Conservation (phyloP, 257 asterid genomes). For the Primulina tabacum region DNA sequence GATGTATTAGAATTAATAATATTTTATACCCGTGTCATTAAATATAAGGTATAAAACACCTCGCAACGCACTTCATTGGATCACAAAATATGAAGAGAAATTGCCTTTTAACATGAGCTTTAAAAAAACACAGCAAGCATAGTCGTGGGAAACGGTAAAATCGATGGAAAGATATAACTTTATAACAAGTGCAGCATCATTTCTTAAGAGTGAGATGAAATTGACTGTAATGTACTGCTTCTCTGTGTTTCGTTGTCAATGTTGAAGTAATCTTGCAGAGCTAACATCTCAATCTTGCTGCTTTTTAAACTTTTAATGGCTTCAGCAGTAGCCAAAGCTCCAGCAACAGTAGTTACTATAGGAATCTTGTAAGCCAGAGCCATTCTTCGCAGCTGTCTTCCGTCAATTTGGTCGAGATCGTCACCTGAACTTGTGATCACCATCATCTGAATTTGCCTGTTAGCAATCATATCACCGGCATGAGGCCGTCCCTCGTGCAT, state of each 20-base stretch:
- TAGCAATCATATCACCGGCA: conserved; percentile 85
- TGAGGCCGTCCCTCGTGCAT: conserved; percentile 97
- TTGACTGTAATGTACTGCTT: conserved; percentile 41
- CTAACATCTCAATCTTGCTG: conserved; percentile 75
- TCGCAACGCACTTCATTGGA: too few relatives aligned
- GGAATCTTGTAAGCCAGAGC: conserved; percentile 93
- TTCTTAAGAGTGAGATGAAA: conserved; percentile 28
- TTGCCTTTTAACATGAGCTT: neutral
- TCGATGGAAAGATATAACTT: neutral
- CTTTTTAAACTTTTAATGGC: conserved; percentile 81
- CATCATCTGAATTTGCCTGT: conserved; percentile 83
- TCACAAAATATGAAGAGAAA: too few relatives aligned
- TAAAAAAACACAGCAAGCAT: neutral
- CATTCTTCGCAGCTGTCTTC: conserved; percentile 85
- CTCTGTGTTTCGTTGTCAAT: conserved; percentile 28
- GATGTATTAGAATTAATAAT: too few relatives aligned
- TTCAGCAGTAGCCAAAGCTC: conserved; percentile 93
- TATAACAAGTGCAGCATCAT: neutral
- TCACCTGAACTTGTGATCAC: conserved; percentile 94
- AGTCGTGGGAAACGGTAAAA: neutral
- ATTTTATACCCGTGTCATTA: too few relatives aligned
- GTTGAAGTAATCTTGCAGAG: conserved; percentile 88
- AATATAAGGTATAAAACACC: too few relatives aligned
- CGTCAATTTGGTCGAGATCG: conserved; percentile 78
- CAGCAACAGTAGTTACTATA: conserved; percentile 88